These are phyloP conservation scores for Thelonectria discophora DNA, from an alignment of 2,329 filamentous ascomycete species.

Conservation along the genomic window DNA sequence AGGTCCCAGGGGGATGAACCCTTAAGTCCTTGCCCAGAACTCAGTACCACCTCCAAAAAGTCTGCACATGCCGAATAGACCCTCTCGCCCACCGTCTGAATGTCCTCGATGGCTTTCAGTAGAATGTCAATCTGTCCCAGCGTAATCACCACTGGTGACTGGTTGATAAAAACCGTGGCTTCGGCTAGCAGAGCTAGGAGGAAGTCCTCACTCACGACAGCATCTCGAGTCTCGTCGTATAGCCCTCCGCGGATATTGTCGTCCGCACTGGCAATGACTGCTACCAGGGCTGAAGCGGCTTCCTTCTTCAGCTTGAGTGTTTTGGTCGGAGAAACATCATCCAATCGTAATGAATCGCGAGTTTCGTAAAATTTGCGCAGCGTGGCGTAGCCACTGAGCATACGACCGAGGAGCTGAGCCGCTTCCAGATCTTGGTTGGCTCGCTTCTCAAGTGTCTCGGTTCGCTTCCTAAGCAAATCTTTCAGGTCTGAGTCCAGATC, in stretches of 20 bases:
- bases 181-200: slow-evolving; percentile 86
- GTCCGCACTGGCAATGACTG: slow-evolving; percentile 85
- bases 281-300: slow-evolving; percentile 76
- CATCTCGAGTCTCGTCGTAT: slow-evolving; percentile 81
- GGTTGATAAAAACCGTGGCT: slow-evolving; percentile 77
- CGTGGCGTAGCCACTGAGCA: slow-evolving; percentile 92
- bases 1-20: slow-evolving; percentile 72
- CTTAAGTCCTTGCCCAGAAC: slow-evolving; percentile 71
- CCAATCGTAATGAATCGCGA: slow-evolving; percentile 66
- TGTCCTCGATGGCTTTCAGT: slow-evolving; percentile 80
- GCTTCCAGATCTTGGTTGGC: slow-evolving; percentile 81
- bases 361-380: slow-evolving; percentile 89
- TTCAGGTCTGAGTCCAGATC: slow-evolving; percentile 79
- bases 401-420: slow-evolving; percentile 82
- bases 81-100: slow-evolving; percentile 76
- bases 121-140: slow-evolving; percentile 78
- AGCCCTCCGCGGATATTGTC: slow-evolving; percentile 92
- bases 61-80: slow-evolving; percentile 80
- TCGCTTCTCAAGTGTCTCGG: slow-evolving; percentile 74
- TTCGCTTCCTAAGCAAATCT: slow-evolving; percentile 75
- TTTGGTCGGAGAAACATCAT: slow-evolving; percentile 45
- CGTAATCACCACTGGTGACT: slow-evolving; percentile 64
- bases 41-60: slow-evolving; percentile 78
- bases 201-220: slow-evolving; percentile 89
- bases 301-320: slow-evolving; percentile 71